phyloP scores from a whole-genome alignment of 441 rosid species.

The Pelargonium citronellum region DNA sequence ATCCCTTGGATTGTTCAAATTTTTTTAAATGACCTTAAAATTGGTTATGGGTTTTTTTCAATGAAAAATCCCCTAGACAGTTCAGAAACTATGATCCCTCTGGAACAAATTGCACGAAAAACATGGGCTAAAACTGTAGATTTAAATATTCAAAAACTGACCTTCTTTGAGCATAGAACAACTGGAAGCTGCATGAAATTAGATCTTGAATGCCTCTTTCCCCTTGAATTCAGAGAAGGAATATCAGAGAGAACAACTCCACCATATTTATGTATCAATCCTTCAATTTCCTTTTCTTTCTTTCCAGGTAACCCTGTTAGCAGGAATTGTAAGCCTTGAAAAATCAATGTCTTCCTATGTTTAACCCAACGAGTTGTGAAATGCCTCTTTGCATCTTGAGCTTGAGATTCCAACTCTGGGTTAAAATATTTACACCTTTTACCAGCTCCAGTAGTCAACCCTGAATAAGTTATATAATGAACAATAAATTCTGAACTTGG shows the following conservation, averaged over 20 bases:
- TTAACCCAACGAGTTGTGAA: constrained; percentile 18
- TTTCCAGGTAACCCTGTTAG: constrained; percentile 54
- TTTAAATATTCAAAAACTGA: constrained; percentile 20
- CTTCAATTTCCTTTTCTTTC: constrained; percentile 45
- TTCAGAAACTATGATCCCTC: no score
- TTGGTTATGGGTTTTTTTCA: no score
- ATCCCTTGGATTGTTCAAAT: no score
- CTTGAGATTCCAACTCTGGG: constrained; percentile 18
- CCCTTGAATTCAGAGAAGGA: constrained; percentile 35
- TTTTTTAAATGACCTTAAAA: no score
- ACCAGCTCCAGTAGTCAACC: constrained; percentile 22
- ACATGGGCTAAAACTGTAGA: not conserved
- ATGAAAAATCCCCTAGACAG: no score
- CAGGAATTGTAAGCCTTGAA: constrained; percentile 46
- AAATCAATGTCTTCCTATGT: constrained; percentile 30
- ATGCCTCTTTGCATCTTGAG: constrained; percentile 20
- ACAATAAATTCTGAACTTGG: constrained; percentile 7
- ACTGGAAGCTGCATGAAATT: constrained; percentile 34
- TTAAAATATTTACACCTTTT: constrained; percentile 29
- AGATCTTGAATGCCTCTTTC: constrained; percentile 28
- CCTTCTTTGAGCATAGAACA: constrained; percentile 51
- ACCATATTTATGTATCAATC: constrained; percentile 43
- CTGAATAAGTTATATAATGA: constrained; percentile 10
- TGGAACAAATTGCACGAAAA: no score
- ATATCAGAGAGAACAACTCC: constrained; percentile 49